phyloP scores from a whole-genome alignment of 2,329 filamentous ascomycete species.

The Botrytis paeoniae region DNA sequence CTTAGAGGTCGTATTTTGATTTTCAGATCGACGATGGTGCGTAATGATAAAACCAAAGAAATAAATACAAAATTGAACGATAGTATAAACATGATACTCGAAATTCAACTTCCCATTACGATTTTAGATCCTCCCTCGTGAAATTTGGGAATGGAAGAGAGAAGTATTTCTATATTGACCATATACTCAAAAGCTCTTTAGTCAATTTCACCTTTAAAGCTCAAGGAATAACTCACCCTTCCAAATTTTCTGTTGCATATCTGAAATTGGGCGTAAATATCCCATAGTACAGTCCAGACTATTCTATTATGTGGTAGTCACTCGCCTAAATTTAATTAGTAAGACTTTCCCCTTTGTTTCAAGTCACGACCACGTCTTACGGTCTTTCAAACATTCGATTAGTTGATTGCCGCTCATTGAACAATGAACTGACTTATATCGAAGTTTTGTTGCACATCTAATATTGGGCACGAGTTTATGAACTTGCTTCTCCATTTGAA shows the following conservation, averaged over 20 bases:
- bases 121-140: too few species aligned
- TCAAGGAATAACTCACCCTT: not conserved
- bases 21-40: too few species aligned
- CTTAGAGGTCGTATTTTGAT: too few species aligned
- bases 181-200: not conserved
- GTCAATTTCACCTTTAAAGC: not conserved
- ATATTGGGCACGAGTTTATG: not conserved
- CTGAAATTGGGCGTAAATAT: not conserved
- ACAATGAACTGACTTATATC: rapidly evolving
- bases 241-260: not conserved
- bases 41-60: too few species aligned
- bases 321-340: not conserved
- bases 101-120: not conserved
- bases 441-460: not conserved
- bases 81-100: too few species aligned
- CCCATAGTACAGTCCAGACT: not conserved
- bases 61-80: too few species aligned
- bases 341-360: too few species aligned
- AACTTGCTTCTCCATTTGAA: not conserved
- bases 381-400: not conserved
- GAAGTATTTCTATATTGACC: not conserved
- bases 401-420: not conserved
- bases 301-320: not conserved
- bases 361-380: not conserved
- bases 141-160: too few species aligned